Conservation (phyloP, 495 filamentous ascomycete species). For the Penicillium mononematosum region DNA sequence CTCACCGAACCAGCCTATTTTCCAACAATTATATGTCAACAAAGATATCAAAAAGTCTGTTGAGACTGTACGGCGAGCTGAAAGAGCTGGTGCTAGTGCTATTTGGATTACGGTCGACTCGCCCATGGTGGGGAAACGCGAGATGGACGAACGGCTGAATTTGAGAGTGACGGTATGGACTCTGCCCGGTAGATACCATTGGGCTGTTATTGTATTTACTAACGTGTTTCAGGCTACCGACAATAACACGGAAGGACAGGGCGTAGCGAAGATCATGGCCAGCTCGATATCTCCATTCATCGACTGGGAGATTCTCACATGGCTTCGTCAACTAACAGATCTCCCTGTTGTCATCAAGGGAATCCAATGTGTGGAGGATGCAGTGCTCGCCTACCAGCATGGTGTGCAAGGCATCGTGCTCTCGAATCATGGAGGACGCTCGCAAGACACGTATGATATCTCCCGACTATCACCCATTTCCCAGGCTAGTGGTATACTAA, state of each 20-base stretch:
- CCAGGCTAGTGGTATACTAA: constrained; percentile 33
- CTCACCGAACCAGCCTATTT: constrained; percentile 66
- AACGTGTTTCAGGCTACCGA: constrained; percentile 11
- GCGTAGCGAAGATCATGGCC: constrained; percentile 72
- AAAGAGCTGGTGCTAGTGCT: constrained; percentile 71
- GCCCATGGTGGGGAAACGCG: constrained; percentile 60
- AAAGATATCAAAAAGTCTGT: constrained; percentile 75
- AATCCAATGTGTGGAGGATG: constrained; percentile 85
- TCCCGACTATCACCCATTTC: constrained; percentile 24
- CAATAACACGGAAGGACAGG: constrained; percentile 47
- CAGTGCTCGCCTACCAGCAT: constrained; percentile 65
- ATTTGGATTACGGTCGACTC: constrained; percentile 70
- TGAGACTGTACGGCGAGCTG: constrained; percentile 72
- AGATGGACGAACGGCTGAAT: constrained; percentile 63
- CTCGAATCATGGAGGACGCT: constrained; percentile 53
- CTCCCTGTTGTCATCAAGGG: constrained; percentile 90
- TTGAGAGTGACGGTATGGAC: constrained; percentile 33
- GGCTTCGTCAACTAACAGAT: constrained; percentile 73
- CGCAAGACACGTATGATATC: constrained; percentile 39
- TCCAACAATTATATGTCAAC: constrained; percentile 88
- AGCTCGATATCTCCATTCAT: constrained; percentile 79
- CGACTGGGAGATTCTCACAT: constrained; percentile 78
- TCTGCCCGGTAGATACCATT: neutral
- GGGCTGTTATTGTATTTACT: neutral
- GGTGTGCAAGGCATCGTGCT: constrained; percentile 80